phyloP scores from a whole-genome alignment of 2,329 filamentous ascomycete species.

The Sporothrix euskadiensis region DNA sequence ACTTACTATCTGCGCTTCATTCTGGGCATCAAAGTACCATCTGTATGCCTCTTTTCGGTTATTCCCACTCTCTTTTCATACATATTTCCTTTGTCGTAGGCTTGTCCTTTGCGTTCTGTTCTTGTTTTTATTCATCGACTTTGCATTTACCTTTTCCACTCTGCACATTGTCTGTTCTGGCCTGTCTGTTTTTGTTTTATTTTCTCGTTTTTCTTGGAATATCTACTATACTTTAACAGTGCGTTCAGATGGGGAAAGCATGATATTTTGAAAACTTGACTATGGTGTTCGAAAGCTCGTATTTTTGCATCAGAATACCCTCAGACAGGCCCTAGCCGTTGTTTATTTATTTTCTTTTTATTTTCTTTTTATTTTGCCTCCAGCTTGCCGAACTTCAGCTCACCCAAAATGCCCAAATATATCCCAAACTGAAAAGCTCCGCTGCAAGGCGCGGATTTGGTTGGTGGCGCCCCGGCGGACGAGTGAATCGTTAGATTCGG shows the following conservation, averaged over 20 bases:
- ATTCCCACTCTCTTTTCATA: neutral
- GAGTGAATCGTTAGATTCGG: neutral
- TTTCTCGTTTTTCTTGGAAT: slow-evolving; percentile 10
- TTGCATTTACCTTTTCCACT: neutral
- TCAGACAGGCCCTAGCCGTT: neutral
- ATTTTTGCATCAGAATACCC: neutral
- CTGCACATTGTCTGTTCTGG: neutral
- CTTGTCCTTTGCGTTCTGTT: slow-evolving; percentile 11
- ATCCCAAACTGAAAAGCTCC: neutral
- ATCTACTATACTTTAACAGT: neutral
- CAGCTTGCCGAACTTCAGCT: neutral
- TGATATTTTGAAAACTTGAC: neutral
- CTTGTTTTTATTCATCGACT: neutral
- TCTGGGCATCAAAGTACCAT: neutral
- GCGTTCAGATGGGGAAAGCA: slow-evolving; percentile 22
- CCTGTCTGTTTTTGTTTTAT: neutral
- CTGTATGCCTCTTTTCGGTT: neutral
- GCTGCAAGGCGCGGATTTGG: neutral
- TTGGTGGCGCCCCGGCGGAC: neutral
- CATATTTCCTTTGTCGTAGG: slow-evolving; percentile 4
- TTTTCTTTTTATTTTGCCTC: neutral
- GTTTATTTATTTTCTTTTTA: too few relatives aligned
- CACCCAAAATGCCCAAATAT: neutral
- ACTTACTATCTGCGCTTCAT: neutral
- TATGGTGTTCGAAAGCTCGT: neutral